Evolutionary conservation across 106 monocot species (phyloP).

Genomic region (Phalaenopsis aphrodite): DNA sequence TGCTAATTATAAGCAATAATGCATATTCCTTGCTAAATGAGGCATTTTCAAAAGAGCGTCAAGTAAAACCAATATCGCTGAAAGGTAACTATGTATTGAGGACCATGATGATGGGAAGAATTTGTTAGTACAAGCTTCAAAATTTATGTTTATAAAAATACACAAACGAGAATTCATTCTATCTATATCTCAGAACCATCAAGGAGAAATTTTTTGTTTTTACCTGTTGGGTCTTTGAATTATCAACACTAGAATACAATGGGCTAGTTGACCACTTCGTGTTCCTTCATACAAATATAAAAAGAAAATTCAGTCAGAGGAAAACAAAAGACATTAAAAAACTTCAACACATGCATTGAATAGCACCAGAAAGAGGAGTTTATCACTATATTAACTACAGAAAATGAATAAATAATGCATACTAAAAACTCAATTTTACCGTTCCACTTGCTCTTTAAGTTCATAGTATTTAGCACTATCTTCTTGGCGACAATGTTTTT

Average conservation of each 20-base stretch:
- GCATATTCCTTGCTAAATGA: background rate
- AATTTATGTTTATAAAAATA: background rate
- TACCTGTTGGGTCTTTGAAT: background rate
- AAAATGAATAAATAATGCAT: background rate
- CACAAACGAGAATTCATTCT: background rate
- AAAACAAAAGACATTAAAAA: background rate
- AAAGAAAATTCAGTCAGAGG: background rate
- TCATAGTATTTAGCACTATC: constrained; percentile 47
- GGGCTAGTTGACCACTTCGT: constrained; percentile 22
- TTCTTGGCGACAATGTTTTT: constrained; percentile 58
- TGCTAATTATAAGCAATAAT: background rate
- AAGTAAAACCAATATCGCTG: background rate
- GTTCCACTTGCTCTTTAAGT: constrained; percentile 70
- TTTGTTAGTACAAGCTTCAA: background rate
- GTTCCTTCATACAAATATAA: constrained; percentile 29
- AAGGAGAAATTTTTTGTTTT: background rate
- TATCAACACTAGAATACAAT: constrained; percentile 1
- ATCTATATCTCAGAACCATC: background rate
- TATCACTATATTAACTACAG: background rate
- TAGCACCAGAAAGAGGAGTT: background rate
- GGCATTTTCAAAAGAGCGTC: background rate
- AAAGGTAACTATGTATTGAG: background rate
- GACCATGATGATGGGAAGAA: background rate
- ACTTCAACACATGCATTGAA: background rate
- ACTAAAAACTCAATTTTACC: constrained; percentile 21